phyloP scores from a whole-genome alignment of 805 yeast genomes.

The Hanseniaspora thailandica region DNA sequence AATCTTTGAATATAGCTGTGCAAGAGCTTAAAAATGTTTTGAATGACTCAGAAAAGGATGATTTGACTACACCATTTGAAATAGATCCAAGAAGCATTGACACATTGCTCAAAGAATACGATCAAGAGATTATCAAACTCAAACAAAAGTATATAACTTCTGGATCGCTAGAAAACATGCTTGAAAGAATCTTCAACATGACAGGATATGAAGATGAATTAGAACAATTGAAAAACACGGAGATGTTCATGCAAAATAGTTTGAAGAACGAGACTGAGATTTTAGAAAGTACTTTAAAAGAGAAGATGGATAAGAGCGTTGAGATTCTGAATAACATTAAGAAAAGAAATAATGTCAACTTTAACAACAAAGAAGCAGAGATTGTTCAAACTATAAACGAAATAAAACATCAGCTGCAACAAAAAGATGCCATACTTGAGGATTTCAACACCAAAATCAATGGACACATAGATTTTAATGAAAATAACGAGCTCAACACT shows the following conservation, averaged over 20 bases:
- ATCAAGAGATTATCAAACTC: constrained; percentile 1
- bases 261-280: constrained; percentile 19
- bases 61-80: constrained; percentile 3
- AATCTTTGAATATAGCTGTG: constrained; percentile 1
- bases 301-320: constrained; percentile 18
- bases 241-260: constrained; percentile 16
- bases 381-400: constrained; percentile 20
- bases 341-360: not conserved
- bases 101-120: constrained; percentile 1
- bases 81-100: constrained; percentile 10
- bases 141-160: constrained; percentile 7
- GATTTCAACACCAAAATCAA: not conserved
- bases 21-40: constrained; percentile 12
- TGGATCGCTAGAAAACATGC: constrained; percentile 12
- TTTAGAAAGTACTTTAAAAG: constrained; percentile 18
- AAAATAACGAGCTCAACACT: not conserved
- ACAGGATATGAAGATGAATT: constrained; percentile 21
- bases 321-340: constrained; percentile 21
- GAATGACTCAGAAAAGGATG: constrained; percentile 12
- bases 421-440: constrained; percentile 11
- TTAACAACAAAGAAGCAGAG: constrained; percentile 13
- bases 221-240: constrained; percentile 18
- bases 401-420: constrained; percentile 13
- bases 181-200: constrained; percentile 17
- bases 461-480: not conserved